Evolutionary conservation across 2,329 filamentous ascomycete species (phyloP), one percentile per base, ranked within the genome.

Genomic region (Ceratocystis colombiana): DNA sequence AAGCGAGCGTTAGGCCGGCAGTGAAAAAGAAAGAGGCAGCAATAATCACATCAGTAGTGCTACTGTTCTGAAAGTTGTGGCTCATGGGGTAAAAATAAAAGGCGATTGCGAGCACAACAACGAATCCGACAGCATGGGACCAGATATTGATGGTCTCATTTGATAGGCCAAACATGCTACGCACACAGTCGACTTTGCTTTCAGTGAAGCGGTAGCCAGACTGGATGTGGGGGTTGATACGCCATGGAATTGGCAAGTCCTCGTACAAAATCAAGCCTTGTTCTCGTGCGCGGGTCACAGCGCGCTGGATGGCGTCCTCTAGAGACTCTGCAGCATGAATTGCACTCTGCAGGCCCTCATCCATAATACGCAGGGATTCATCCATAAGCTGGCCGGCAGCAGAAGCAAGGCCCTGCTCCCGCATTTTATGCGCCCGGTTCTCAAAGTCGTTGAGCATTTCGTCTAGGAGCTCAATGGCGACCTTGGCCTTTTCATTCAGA

Each of bases 111-210:
- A 97, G 82, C 61, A 99, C 89, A 69, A 96, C 80, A 41, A 97
- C 73, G n/a, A 97, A 82, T 20, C 94, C 94, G 37, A 99, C 82
- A 12, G 88, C 84, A 74, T 99, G 94, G 1, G 92, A 93, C 94
- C 94, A 99, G 73, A 99, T 99, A 77, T 99, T 99, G 79, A 97
- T 87, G 50, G 88, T 84, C 77, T 99, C 94, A 76, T 99, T 99
- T 70, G 90, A 95, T 67, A 94, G 79, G 69, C 84, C 82, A 73
- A 96, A 92, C 69, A 90, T 85, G 25, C 91, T 96, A 64, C 84
- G 83, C 64, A 97, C 79, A 74, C 93, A 97, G 71, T 93, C 93
- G 66, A 93, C 79, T 75, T 96, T 96, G 68, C 89, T 91, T 72
- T 96, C 90, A 68, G 85, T 88, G 79, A 99, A 99, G 64, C 94